phyloP scores from a whole-genome alignment of 1,284 basidiomycete species.

The Ceratobasidium sp. region DNA sequence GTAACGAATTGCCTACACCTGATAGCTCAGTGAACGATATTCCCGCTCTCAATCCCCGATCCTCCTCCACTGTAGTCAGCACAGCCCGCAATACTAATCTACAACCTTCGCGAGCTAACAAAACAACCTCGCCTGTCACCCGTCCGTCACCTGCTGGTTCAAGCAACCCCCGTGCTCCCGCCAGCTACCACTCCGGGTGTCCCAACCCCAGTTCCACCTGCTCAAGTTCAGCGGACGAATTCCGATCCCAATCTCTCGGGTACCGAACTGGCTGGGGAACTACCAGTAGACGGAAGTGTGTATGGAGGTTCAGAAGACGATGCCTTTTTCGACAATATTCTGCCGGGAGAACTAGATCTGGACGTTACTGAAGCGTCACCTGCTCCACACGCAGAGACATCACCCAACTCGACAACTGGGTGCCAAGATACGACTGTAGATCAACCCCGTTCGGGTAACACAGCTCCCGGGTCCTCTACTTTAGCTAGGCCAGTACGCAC shows the following conservation, averaged over 20 bases:
- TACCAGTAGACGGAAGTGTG: conserved; percentile 17
- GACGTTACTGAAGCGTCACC: conserved; percentile 21
- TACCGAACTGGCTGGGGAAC: neutral
- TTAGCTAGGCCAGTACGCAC: neutral
- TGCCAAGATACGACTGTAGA: neutral
- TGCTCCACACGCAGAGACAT: neutral
- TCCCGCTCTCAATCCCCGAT: conserved; percentile 3
- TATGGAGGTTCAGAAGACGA: conserved; percentile 35
- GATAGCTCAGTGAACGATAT: conserved; percentile 20
- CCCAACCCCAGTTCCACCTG: neutral
- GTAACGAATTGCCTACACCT: conserved; percentile 18
- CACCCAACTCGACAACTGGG: neutral
- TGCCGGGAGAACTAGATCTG: conserved; percentile 28
- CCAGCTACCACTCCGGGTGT: neutral
- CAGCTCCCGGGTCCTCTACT: neutral
- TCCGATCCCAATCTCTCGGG: neutral
- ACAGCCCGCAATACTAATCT: neutral
- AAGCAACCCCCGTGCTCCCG: neutral
- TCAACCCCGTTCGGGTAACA: neutral
- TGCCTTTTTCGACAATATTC: conserved; percentile 34
- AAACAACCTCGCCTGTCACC: neutral
- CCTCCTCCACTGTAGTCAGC: neutral
- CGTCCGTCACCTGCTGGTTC: neutral
- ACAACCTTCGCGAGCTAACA: neutral
- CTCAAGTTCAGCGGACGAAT: neutral